Evolutionary conservation across 441 rosid genomes (phyloP), one percentile per base, ranked within the genome.

Genomic region (Euphorbia celastroides): DNA sequence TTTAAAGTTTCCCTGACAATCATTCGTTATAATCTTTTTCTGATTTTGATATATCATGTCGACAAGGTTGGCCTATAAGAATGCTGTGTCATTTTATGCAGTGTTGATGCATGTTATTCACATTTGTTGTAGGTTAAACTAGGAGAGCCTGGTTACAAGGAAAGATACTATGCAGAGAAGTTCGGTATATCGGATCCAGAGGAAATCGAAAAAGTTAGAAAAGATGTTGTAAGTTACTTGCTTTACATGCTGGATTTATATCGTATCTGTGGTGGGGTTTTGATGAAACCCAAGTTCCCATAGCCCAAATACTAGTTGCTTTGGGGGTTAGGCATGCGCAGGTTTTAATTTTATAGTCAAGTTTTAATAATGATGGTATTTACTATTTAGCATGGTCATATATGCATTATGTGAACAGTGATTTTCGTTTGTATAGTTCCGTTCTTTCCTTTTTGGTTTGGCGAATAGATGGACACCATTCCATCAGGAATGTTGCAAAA

Each of bases 71-170:
- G 26, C 46, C 30, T 22, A 23, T 22, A 19, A 27, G 19, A 50
- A 22, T 41, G 55, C 57, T 36, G 50, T 36, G 27, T 20, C 25
- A 57, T 55, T 70, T 71, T 7, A 32, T 32, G 28, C 44, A 12
- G 16, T 25, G 26, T 34, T 65, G 31, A 68, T 62, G 42, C 46
- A 67, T 58, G 3, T 51, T 55, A n/a, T n/a, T 10, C 22, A 27
- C 57, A 7, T 62, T 48, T 28, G n/a, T 59, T 31, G 54, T 61
- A 94, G 98, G 84, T 94, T 72, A 94, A 82, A 80, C 75, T 94
- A 57, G 98, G 99, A 62, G 96, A 94, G 77, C 92, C 98, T 44
- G 99, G 97, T 69, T 92, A 88, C 79, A 92, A 88, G 74, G 93
- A 88, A 64, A 86, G 98, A 75, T 94, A 94, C 73, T 94, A 94